Base-by-base conservation (phyloP, 2,329 filamentous ascomycete species). In the Raffaelea ambrosiae region DNA sequence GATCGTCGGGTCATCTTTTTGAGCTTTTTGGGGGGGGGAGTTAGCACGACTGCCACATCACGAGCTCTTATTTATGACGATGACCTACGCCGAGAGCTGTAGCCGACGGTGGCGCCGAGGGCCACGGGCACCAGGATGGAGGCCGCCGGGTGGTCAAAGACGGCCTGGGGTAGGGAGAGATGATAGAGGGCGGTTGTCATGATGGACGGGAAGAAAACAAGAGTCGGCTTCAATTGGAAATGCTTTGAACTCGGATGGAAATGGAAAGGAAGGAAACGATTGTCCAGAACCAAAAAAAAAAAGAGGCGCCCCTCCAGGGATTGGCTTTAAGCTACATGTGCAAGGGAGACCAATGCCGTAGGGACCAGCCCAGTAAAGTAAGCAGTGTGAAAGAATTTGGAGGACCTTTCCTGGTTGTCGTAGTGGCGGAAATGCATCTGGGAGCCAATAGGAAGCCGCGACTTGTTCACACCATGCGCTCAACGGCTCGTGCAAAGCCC, bases 121-220 rank as follows among this genome's bases (percentile, higher is more conserved):
- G 75, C 74, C 43, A 95, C 71, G 35, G 88, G 89, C 2, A 95
- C 72, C 36, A 94, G 75, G 52, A 93, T 79, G 18, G 87, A 85
- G 23, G 78, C 73, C 8, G 86, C 82, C 4, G 86, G 80, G 61
- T 78, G 82, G 59, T 80, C 74, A 64, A 94, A 90, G 54, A 90
- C 66, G 55, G 77, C 71, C 42, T 74, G 68, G 2, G 88, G 88
- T 18, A 95, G 73, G 20, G 86, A 89, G 54, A 94, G 67, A 36
- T 79, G 82, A n/a, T 86, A 82, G 51, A 93, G 79, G 64, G 85
- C 84, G 53, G 86, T 82, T 11, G 86, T 90, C 87, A 93, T 94
- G 64, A 44, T 26, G 21, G 23, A 8, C 1, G 26, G 29, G 16
- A 19, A 38, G 18, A 9, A 38, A 14, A 38, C 26, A 38, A 33